A percentile compares a stretch with the other conserved stretches of the same genome.
These are phyloP conservation scores for Glutinoglossum americanum DNA, from an alignment of 495 filamentous ascomycete genomes.

Conservation along the genomic window DNA sequence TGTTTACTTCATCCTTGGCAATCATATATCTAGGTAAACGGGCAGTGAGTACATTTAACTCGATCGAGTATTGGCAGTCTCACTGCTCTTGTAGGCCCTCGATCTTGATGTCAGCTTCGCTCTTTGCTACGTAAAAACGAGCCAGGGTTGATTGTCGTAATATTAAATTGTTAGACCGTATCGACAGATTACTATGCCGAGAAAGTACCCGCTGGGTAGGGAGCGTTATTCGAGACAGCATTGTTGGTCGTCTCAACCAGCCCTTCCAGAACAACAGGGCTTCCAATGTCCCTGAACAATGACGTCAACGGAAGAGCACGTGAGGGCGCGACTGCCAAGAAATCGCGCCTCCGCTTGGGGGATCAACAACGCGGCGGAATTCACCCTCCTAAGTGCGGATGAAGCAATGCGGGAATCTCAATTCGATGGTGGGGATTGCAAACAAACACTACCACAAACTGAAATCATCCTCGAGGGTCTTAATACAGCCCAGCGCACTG, in stretches of 20 bases:
- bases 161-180: background rate
- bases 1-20: background rate
- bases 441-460: background rate
- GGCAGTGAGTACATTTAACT: background rate
- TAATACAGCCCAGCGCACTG: constrained; percentile 64
- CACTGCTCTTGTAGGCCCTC: background rate
- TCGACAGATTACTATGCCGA: background rate
- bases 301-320: background rate
- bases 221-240: background rate
- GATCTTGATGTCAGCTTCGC: background rate
- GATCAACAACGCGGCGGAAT: too few relatives aligned
- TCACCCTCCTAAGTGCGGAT: background rate
- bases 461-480: constrained; percentile 29
- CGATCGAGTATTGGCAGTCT: background rate
- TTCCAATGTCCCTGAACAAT: too few relatives aligned
- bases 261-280: too few relatives aligned
- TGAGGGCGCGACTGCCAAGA: background rate
- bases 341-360: background rate
- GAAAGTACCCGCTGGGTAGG: background rate
- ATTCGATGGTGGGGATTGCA: background rate
- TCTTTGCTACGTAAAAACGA: background rate
- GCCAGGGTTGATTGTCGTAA: background rate
- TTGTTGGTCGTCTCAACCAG: background rate
- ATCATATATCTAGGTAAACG: background rate
- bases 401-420: background rate